Percentiles rank a stretch among this genome's conserved stretches.
Evolutionary conservation across 2,329 filamentous ascomycete genomes (phyloP).

Genomic region (Zymoseptoria brevis): DNA sequence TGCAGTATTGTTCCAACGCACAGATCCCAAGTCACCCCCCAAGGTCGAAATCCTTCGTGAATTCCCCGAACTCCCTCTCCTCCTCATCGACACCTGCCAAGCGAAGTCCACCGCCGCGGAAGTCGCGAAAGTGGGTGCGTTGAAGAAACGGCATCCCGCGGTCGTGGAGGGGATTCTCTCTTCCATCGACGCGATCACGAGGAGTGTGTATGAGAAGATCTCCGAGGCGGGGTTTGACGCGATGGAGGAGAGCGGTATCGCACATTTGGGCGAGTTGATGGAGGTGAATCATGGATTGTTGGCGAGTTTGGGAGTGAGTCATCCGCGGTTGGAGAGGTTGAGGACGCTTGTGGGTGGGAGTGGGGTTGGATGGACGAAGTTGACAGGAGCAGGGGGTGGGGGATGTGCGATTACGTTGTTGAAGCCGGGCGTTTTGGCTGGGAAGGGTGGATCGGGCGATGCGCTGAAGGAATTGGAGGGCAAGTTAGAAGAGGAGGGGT

Average conservation of each 20-base stretch:
- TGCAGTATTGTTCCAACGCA: conserved; percentile 81
- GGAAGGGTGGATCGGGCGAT: conserved; percentile 10
- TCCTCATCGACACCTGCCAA: conserved; percentile 84
- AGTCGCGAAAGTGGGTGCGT: conserved; percentile 72
- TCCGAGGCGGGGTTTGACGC: conserved; percentile 57
- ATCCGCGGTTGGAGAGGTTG: conserved; percentile 84
- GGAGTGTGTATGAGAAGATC: conserved; percentile 50
- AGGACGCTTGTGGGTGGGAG: conserved; percentile 84
- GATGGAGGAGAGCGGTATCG: conserved; percentile 54
- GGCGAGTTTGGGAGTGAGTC: conserved; percentile 85
- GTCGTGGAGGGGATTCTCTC: conserved; percentile 76
- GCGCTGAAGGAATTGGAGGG: conserved; percentile 46
- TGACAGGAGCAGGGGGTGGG: conserved; percentile 90
- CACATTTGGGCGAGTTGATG: conserved; percentile 77
- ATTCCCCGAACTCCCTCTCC: conserved; percentile 84
- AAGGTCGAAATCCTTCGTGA: conserved; percentile 68
- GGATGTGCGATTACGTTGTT: conserved; percentile 92
- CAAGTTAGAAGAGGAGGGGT: conserved; percentile 54
- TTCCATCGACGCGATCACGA: conserved; percentile 69
- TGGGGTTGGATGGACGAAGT: conserved; percentile 91
- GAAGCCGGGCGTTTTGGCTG: conserved; percentile 47
- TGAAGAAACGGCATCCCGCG: conserved; percentile 64
- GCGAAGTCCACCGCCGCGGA: conserved; percentile 77
- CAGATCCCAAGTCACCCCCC: conserved; percentile 64
- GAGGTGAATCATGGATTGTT: conserved; percentile 89